phyloP scores from a whole-genome alignment of 371 early-diverging fungal species.

The Fennellomyces sp. region DNA sequence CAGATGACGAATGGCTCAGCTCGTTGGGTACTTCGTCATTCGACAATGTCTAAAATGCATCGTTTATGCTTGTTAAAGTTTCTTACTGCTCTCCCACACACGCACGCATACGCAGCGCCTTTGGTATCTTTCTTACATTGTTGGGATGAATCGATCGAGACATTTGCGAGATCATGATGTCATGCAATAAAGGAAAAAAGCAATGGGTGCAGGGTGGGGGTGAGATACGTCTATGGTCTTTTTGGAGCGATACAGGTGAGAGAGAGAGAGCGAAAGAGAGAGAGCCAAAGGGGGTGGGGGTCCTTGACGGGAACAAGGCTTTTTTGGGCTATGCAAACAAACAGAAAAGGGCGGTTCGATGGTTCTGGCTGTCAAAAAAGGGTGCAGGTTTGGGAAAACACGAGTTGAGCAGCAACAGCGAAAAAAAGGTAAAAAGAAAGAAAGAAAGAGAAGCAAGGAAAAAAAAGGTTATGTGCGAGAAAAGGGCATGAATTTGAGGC shows the following conservation, averaged over 20 bases:
- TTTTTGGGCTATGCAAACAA: too few relatives aligned
- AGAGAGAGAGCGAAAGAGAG: too few relatives aligned
- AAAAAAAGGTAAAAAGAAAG: constrained; percentile 1
- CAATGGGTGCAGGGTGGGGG: too few relatives aligned
- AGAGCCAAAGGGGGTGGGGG: too few relatives aligned
- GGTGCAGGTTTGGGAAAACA: too few relatives aligned
- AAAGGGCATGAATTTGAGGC: background rate
- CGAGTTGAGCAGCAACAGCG: too few relatives aligned
- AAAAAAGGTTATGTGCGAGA: background rate
- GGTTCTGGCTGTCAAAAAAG: too few relatives aligned
- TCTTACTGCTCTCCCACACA: background rate
- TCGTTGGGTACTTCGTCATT: constrained; percentile 12
- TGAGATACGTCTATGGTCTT: too few relatives aligned
- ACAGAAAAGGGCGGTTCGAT: too few relatives aligned
- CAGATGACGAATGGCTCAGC: constrained; percentile 17
- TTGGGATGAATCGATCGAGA: constrained; percentile 19
- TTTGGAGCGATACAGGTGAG: too few relatives aligned
- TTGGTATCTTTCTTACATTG: constrained; percentile 18
- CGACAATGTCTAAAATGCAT: background rate
- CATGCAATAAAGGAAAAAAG: background rate
- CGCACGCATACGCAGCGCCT: too few relatives aligned
- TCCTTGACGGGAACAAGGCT: too few relatives aligned
- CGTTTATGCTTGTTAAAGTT: background rate
- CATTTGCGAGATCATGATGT: constrained; percentile 21
- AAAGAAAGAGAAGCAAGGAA: constrained; percentile 9